A percentile compares a stretch with the other conserved stretches of the same genome.
phyloP scores from a whole-genome alignment of 352 stramenopile species.

The Saprolegnia parasitica region DNA sequence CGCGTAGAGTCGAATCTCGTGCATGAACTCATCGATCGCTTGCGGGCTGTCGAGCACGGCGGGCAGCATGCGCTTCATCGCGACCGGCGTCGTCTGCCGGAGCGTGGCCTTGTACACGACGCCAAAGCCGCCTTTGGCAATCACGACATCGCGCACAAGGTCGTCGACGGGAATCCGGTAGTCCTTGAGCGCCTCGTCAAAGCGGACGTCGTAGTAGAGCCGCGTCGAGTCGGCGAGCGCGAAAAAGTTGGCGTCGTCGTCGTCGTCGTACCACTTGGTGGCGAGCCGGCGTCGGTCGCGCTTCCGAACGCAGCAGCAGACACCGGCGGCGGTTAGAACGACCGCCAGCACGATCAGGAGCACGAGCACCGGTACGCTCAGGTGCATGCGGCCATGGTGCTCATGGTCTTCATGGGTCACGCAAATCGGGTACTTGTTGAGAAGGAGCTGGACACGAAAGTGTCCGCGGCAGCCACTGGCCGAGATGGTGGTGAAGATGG shows the following conservation, averaged over 20 bases:
- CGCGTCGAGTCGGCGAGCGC: constrained; percentile 3
- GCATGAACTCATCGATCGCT: constrained; percentile 15
- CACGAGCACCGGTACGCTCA: not conserved
- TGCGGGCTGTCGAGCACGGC: not conserved
- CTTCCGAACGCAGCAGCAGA: not conserved
- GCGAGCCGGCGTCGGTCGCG: not conserved
- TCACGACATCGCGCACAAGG: constrained; percentile 6
- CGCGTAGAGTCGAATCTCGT: constrained; percentile 25
- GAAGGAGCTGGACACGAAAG: not conserved
- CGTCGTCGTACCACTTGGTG: constrained; percentile 13
- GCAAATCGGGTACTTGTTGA: constrained; percentile 3
- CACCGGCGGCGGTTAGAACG: not conserved
- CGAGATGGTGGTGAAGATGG: not conserved
- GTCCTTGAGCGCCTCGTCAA: constrained; percentile 18
- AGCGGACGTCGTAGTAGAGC: constrained; percentile 21
- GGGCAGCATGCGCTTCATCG: constrained; percentile 10
- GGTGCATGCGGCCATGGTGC: not conserved
- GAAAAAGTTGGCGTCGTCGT: not conserved
- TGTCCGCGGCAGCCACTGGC: not conserved
- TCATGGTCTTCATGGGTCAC: not conserved
- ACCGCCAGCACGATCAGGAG: not conserved
- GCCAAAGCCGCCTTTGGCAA: constrained; percentile 24
- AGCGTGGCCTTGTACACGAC: constrained; percentile 19
- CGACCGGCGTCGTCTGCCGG: not conserved
- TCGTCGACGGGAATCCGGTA: constrained; percentile 21